These are phyloP conservation scores for Adansonia grandidieri DNA, from an alignment of 441 rosid species.

Conservation along the genomic window DNA sequence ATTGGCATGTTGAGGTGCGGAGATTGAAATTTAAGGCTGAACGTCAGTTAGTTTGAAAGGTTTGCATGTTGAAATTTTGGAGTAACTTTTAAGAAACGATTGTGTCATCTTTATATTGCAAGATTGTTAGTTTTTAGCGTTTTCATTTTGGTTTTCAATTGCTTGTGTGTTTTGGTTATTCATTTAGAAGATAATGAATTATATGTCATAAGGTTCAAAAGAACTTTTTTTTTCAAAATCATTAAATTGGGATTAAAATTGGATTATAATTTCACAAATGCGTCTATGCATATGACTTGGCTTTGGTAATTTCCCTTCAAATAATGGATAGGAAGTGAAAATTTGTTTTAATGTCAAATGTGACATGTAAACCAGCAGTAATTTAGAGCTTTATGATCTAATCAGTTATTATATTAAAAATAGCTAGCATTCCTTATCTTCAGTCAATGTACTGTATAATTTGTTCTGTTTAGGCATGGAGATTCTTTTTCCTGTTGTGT, in stretches of 20 bases:
- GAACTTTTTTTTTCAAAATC: not conserved
- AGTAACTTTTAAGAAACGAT: not conserved
- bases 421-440: not conserved
- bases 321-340: not conserved
- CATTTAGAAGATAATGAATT: not conserved
- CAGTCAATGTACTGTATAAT: not conserved
- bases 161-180: not conserved
- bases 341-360: not conserved
- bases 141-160: not conserved
- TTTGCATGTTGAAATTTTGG: not conserved
- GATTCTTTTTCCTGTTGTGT: not conserved
- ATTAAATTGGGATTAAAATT: not conserved
- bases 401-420: not conserved
- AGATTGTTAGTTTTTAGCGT: not conserved
- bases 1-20: not conserved
- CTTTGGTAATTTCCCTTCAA: not conserved
- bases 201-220: not conserved
- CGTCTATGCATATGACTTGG: not conserved
- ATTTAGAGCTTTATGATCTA: not conserved
- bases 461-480: not conserved
- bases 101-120: not conserved
- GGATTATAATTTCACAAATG: not conserved
- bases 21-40: constrained; percentile 9
- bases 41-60: not conserved
- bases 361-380: not conserved